A percentile compares a stretch with the other conserved stretches of the same genome.
These are phyloP conservation scores for Adenanthera pavonina DNA, from an alignment of 306 rosid genomes.

Conservation along the genomic window DNA sequence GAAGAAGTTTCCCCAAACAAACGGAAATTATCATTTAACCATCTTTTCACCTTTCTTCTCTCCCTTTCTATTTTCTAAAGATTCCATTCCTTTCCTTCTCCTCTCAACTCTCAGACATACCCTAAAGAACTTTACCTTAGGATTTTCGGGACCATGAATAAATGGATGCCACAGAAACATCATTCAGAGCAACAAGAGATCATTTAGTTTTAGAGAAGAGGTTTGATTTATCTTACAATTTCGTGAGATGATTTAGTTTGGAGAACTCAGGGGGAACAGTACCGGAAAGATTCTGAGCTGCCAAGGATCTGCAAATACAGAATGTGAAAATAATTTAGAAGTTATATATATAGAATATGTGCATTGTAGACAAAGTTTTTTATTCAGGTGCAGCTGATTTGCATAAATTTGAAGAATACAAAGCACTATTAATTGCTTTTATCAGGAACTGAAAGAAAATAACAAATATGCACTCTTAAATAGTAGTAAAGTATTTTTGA, in stretches of 20 bases:
- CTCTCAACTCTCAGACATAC: background rate
- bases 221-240: conserved; percentile 56
- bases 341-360: background rate
- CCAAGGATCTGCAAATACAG: conserved; percentile 60
- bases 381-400: background rate
- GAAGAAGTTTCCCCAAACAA: background rate
- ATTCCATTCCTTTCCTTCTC: background rate
- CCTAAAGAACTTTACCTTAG: background rate
- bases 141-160: background rate
- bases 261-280: conserved; percentile 78
- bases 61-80: background rate
- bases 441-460: background rate
- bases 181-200: conserved; percentile 8
- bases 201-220: conserved; percentile 27
- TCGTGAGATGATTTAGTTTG: conserved; percentile 65
- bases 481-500: background rate
- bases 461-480: background rate
- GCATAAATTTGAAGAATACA: background rate
- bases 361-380: background rate
- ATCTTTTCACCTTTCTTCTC: background rate
- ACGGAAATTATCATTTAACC: background rate
- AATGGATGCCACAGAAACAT: background rate
- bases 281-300: conserved; percentile 78
- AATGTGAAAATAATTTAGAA: conserved; percentile 32
- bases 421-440: background rate